Evolutionary conservation across 2,329 filamentous ascomycete species (phyloP), one percentile per base, ranked within the genome.

Genomic region (Verruconis gallopava): DNA sequence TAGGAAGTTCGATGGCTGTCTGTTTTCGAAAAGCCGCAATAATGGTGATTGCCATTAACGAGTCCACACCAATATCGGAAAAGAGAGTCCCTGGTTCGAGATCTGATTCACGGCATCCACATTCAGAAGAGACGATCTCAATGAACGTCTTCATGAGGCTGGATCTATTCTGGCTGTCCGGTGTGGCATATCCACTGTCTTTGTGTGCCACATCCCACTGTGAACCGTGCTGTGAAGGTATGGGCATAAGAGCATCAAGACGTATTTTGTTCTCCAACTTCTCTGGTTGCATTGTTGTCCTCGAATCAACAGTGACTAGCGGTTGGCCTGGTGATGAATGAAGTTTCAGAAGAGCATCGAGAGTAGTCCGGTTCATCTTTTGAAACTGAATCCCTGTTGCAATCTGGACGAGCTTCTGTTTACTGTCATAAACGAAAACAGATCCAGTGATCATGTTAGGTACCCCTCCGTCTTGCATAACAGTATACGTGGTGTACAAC

Each of bases 21-120:
- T 20, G 14, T 37, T 37, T 37, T 12, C 50, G 44, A 39, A 56
- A 48, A 39, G 47, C 52, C 21, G 47, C 51, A 11, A 50, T 45
- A 38, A 55, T 48, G 19, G 47, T 48, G 9, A 55, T 43, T 2
- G 46, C 46, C 44, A 56, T 46, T 19, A 58, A 38, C 19, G 49
- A 52, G 38, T 58, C 56, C 19, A 58, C 44, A 13, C 55, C 55
- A 12, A 53, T 34, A 37, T 54, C 46, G 3, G 45, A 49, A 20
- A 55, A 54, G 3, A 36, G 41, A 9, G 44, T 46, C 9, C 55
- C 52, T 33, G 25, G 25, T 9, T 30, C 25, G 9, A 30, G 25
- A 9, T 30, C 25, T n/a, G 25, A 9, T n/a, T 30, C 9, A n/a
- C 25, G 6, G n/a, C 25, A 30, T 9, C 25, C 25, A n/a, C 25